Evolutionary conservation across 2,329 filamentous ascomycete genomes (phyloP).

Genomic region (Davidsoniella virescens): DNA sequence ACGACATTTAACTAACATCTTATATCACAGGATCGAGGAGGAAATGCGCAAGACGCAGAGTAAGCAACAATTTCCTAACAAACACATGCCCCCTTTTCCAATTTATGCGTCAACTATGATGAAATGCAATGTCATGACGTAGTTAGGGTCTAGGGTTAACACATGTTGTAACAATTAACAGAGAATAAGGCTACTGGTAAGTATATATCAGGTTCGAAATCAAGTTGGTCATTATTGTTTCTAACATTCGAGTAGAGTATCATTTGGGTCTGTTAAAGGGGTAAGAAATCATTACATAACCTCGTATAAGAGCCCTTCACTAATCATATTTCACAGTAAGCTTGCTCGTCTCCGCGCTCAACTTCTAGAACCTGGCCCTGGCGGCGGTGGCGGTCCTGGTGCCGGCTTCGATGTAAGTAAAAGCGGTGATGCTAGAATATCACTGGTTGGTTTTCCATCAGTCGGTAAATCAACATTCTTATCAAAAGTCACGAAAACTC

Average conservation of each 20-base stretch:
- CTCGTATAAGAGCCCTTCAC: background rate
- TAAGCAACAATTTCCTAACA: constrained; percentile 28
- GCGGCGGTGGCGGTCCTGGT: constrained; percentile 61
- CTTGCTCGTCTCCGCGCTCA: constrained; percentile 89
- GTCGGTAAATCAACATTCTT: constrained; percentile 97
- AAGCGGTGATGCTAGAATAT: constrained; percentile 89
- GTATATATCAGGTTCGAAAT: constrained; percentile 18
- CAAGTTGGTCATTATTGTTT: background rate
- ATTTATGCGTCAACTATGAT: too few species aligned
- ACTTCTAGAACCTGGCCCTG: constrained; percentile 74
- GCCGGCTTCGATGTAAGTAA: constrained; percentile 89
- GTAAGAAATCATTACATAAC: constrained; percentile 32
- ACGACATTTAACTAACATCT: constrained; percentile 14
- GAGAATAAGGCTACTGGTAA: constrained; percentile 98
- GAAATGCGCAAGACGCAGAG: constrained; percentile 99
- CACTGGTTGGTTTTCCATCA: constrained; percentile 94
- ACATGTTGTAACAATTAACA: constrained; percentile 23
- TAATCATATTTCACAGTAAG: constrained; percentile 45
- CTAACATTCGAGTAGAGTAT: constrained; percentile 51
- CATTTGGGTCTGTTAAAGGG: constrained; percentile 95
- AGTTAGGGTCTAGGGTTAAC: constrained; percentile 4
- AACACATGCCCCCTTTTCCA: background rate
- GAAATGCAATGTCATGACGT: background rate
- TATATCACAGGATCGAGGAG: constrained; percentile 73
- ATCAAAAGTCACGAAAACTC: constrained; percentile 98